phyloP scores from a whole-genome alignment of 2,329 filamentous ascomycete species.

The Fusarium citri region DNA sequence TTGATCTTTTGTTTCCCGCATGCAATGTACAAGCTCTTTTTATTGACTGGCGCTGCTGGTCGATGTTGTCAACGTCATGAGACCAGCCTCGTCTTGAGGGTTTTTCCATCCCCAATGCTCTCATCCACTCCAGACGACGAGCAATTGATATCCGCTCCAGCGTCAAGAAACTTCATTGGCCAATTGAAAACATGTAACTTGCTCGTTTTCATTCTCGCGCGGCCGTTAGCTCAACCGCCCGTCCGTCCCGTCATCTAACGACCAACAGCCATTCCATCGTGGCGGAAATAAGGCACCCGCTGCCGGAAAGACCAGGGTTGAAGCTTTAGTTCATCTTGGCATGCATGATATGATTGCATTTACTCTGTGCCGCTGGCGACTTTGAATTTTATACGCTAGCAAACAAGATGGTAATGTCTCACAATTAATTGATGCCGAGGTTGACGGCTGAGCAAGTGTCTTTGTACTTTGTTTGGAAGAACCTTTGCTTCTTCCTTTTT shows the following conservation, averaged over 20 bases:
- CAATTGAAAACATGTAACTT: background rate
- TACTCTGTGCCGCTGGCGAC: background rate
- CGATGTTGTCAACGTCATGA: background rate
- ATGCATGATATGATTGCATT: background rate
- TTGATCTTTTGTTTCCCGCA: rapidly evolving
- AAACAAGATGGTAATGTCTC: background rate
- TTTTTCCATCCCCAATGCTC: background rate
- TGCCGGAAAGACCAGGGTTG: background rate
- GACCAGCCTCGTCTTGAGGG: background rate
- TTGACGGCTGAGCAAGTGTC: too few relatives aligned
- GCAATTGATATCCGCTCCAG: background rate
- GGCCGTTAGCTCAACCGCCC: background rate
- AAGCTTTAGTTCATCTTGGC: background rate
- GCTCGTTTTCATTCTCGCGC: background rate
- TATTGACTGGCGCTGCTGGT: background rate
- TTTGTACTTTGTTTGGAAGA: background rate
- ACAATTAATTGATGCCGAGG: background rate
- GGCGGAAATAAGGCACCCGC: background rate
- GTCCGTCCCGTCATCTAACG: background rate
- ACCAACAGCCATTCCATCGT: background rate
- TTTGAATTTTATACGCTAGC: background rate
- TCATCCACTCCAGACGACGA: too few relatives aligned
- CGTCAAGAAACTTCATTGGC: background rate
- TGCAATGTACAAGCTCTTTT: background rate
- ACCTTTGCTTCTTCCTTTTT: background rate